These are phyloP conservation scores for Starmerella apicola DNA, from an alignment of 805 yeast genomes.

Conservation along the genomic window DNA sequence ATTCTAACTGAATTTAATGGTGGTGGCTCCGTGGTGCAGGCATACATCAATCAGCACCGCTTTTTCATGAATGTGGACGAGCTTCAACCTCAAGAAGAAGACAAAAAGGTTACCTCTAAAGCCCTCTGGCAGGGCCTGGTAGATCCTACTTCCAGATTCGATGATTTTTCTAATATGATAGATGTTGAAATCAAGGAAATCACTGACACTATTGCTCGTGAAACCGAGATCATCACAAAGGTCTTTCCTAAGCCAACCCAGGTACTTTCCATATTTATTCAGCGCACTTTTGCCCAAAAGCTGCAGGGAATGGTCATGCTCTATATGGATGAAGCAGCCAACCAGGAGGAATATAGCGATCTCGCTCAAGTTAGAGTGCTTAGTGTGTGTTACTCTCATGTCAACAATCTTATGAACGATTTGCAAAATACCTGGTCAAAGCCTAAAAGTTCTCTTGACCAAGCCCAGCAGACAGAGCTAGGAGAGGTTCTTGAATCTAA, in stretches of 20 bases:
- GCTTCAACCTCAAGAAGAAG: slow-evolving; percentile 12
- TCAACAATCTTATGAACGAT: slow-evolving; percentile 49
- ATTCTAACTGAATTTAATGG: slow-evolving; percentile 71
- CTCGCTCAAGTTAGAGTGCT: slow-evolving; percentile 44
- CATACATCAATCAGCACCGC: slow-evolving; percentile 69
- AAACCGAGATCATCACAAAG: slow-evolving; percentile 57
- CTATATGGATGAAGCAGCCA: slow-evolving; percentile 49
- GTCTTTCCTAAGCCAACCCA: slow-evolving; percentile 59
- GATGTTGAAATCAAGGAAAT: slow-evolving; percentile 43
- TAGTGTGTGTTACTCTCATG: slow-evolving; percentile 48
- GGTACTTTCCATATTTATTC: slow-evolving; percentile 59
- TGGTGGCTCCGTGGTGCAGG: slow-evolving; percentile 68
- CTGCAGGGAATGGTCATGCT: slow-evolving; percentile 36
- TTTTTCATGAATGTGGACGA: slow-evolving; percentile 43
- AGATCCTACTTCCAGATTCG: slow-evolving; percentile 43
- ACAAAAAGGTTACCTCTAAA: slow-evolving; percentile 23
- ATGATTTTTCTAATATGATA: slow-evolving; percentile 41
- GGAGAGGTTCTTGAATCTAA: slow-evolving; percentile 51
- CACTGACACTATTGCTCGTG: slow-evolving; percentile 49
- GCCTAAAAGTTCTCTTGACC: slow-evolving; percentile 12
- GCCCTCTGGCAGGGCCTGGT: slow-evolving; percentile 44
- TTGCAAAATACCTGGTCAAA: slow-evolving; percentile 45
- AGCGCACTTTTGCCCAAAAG: slow-evolving; percentile 65
- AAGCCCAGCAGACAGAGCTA: slow-evolving; percentile 33
- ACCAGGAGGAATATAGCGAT: slow-evolving; percentile 55